Evolutionary conservation across 805 yeast genomes (phyloP), one percentile per base, ranked within the genome.

Genomic region (Ogataea nonfermentans): DNA sequence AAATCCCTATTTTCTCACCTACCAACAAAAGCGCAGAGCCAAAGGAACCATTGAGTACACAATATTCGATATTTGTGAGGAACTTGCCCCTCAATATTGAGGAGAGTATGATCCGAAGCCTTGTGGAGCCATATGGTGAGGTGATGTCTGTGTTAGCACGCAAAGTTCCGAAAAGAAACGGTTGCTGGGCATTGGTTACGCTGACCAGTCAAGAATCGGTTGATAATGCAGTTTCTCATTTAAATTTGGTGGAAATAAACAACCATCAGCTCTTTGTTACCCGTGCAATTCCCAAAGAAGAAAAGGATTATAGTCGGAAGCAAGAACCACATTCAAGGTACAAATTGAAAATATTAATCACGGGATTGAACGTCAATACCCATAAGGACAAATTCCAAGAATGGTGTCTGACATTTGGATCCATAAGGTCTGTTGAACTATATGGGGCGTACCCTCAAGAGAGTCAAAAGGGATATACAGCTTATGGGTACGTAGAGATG

Each of bases 251-350:
- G 24, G 57, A 57, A 32, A 44, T 61, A 30, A 62, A 61, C 31
- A 53, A 52, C 10, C 56, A 55, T 17, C 52, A 51, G 30, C 37
- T 61, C 12, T 58, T 53, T 48, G 65, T 58, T 22, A 56, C 62
- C 2, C 43, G 59, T 9, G 66, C 64, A 6, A 58, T 61, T 37
- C 66, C 66, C 12, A 55, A 61, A 23, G 64, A 59, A 29, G 52
- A 57, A 24, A 61, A 61, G 28, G 49, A 45, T 4, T 56, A 59
- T 34, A 48, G 50, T 7, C 49, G 46, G 40, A 51, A 28, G 22
- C 43, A 37, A 7, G 50, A 53, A 7, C 22, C 24, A 9, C 29
- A 32, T 37, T 52, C 55, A 14, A 46, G 52, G 28, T 45, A 48
- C 34, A 55, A 43, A 37, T 34, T 53, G 22, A 59, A 59, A 37